A percentile compares a stretch with the other conserved stretches of the same genome.
Evolutionary conservation across 805 yeast genomes (phyloP).

Genomic region (Hanseniaspora meyeri): DNA sequence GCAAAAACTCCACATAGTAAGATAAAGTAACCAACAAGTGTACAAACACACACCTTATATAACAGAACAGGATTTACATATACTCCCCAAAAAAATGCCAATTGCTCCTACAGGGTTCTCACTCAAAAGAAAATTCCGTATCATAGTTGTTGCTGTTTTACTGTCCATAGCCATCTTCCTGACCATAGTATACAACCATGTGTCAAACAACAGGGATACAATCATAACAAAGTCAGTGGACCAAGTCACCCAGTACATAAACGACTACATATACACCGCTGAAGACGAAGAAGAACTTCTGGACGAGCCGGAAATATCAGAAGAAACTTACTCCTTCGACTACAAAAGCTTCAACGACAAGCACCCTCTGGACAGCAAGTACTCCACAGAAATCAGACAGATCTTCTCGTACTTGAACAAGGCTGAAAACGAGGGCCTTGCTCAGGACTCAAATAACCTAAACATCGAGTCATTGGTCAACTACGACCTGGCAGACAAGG

Average conservation of each 20-base stretch:
- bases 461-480: not conserved
- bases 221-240: not conserved
- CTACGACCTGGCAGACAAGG: not conserved
- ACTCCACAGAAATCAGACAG: not conserved
- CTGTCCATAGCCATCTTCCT: not conserved
- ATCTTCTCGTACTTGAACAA: slow-evolving; percentile 5
- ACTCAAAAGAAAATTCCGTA: slow-evolving; percentile 4
- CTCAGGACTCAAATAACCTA: not conserved
- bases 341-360: slow-evolving; percentile 10
- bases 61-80: no score
- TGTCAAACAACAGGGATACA: not conserved
- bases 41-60: no score
- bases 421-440: not conserved
- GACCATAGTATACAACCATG: not conserved
- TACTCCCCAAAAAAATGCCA: no score
- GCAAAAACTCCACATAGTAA: no score
- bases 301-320: slow-evolving; percentile 7
- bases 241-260: not conserved
- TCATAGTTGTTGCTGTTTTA: not conserved
- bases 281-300: not conserved
- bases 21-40: no score
- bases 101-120: not conserved
- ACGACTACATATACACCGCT: not conserved
- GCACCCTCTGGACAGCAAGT: slow-evolving; percentile 1
- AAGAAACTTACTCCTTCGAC: not conserved